phyloP scores from a whole-genome alignment of 208 protist species.

The Trypanosoma brucei region DNA sequence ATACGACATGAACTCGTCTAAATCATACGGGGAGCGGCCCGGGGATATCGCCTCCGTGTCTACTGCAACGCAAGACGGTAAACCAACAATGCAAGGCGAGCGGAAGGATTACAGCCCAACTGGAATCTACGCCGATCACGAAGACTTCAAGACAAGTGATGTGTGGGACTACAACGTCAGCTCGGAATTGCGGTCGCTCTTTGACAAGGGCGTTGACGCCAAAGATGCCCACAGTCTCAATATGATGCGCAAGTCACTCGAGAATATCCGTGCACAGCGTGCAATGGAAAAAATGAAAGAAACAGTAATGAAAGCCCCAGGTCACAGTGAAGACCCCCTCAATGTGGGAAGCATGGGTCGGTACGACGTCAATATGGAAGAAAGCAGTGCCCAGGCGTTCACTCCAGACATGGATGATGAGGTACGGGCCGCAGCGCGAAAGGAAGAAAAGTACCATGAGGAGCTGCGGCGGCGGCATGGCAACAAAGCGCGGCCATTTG shows the following conservation, averaged over 20 bases:
- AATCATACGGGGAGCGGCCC: conserved; percentile 68
- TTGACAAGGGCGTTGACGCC: conserved; percentile 60
- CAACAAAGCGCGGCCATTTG: conserved; percentile 64
- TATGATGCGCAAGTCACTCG: conserved; percentile 81
- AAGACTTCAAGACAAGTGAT: conserved; percentile 80
- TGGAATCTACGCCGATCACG: conserved; percentile 67
- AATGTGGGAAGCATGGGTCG: conserved; percentile 36
- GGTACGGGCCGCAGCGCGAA: conserved; percentile 21
- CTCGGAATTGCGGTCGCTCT: conserved; percentile 68
- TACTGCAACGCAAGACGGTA: conserved; percentile 37
- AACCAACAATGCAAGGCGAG: conserved; percentile 64
- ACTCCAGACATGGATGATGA: conserved; percentile 30
- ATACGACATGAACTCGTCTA: conserved; percentile 83
- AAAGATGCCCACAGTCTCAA: conserved; percentile 78
- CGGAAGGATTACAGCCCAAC: conserved; percentile 80
- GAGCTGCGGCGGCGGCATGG: conserved; percentile 73
- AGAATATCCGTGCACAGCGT: conserved; percentile 76
- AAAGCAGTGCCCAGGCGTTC: conserved; percentile 42
- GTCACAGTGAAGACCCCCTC: conserved; percentile 27
- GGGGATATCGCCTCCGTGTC: conserved; percentile 60
- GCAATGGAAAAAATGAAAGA: conserved; percentile 87
- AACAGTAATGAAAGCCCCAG: conserved; percentile 57
- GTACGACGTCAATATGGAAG: conserved; percentile 42
- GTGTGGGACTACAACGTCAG: conserved; percentile 80
- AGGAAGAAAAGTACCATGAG: conserved; percentile 68